phyloP scores from a whole-genome alignment of 2,329 filamentous ascomycete species.

The Fusarium neocosmosporiellum region DNA sequence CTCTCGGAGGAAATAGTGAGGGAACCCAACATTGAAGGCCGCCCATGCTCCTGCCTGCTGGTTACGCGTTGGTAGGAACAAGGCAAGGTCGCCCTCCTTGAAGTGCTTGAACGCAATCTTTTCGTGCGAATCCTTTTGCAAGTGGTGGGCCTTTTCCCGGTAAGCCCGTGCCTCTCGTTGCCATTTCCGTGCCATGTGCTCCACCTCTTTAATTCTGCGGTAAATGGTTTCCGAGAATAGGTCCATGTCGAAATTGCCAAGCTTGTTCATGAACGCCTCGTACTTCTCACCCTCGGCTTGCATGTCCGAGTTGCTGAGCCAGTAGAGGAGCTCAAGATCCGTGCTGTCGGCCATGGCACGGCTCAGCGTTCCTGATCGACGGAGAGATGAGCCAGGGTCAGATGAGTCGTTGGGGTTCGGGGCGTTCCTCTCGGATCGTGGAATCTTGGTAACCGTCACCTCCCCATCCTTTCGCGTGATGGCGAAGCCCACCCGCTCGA shows the following conservation, averaged over 20 bases:
- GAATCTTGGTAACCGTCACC: constrained; percentile 80
- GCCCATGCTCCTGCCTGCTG: constrained; percentile 96
- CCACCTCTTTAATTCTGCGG: constrained; percentile 91
- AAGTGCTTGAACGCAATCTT: constrained; percentile 97
- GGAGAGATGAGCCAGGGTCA: constrained; percentile 64
- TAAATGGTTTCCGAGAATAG: constrained; percentile 86
- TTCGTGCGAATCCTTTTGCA: constrained; percentile 88
- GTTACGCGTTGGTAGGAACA: constrained; percentile 95
- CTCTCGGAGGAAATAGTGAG: constrained; percentile 96
- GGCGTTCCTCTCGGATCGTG: constrained; percentile 66
- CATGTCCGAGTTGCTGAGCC: constrained; percentile 77
- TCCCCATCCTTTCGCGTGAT: constrained; percentile 78
- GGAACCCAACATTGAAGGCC: constrained; percentile 96
- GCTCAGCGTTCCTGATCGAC: constrained; percentile 64
- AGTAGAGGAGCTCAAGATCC: constrained; percentile 81
- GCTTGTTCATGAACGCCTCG: constrained; percentile 75
- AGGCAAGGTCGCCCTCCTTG: constrained; percentile 93
- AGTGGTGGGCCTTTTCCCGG: constrained; percentile 83
- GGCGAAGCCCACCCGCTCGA: constrained; percentile 88
- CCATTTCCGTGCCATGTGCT: constrained; percentile 92
- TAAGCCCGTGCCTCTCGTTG: constrained; percentile 89
- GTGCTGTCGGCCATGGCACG: constrained; percentile 69
- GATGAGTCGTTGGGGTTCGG: constrained; percentile 69
- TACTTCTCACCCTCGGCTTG: constrained; percentile 80
- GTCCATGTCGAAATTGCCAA: constrained; percentile 86